These are phyloP conservation scores for Geotrichum candidum DNA, from an alignment of 1,139 yeast species.

Conservation along the genomic window DNA sequence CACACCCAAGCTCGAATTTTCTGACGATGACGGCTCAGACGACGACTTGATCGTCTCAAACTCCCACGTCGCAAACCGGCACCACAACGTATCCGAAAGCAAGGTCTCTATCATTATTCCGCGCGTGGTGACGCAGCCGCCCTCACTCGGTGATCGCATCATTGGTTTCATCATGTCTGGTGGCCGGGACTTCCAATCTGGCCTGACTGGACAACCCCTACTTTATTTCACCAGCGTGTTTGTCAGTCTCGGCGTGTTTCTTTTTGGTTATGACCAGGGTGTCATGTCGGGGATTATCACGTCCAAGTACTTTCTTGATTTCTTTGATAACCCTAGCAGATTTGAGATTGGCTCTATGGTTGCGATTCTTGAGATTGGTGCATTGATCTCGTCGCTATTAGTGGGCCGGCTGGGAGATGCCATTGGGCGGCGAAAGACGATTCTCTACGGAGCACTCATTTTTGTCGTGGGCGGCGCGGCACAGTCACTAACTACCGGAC, in stretches of 20 bases:
- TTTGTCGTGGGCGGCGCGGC: slow-evolving; percentile 77
- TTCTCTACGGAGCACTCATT: slow-evolving; percentile 72
- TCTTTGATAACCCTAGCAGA: slow-evolving; percentile 66
- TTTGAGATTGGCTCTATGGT: slow-evolving; percentile 72
- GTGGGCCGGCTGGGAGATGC: slow-evolving; percentile 76
- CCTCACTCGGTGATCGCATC: slow-evolving; percentile 25
- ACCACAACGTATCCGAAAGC: neutral
- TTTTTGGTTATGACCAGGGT: slow-evolving; percentile 90
- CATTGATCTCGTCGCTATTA: slow-evolving; percentile 65
- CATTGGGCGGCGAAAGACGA: slow-evolving; percentile 75
- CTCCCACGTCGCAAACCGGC: neutral
- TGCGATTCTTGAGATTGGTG: slow-evolving; percentile 81
- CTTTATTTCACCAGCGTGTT: slow-evolving; percentile 72
- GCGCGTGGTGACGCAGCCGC: slow-evolving; percentile 21
- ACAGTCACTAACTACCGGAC: slow-evolving; percentile 54
- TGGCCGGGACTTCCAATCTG: slow-evolving; percentile 31
- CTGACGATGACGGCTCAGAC: slow-evolving; percentile 2
- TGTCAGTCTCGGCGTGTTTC: slow-evolving; percentile 75
- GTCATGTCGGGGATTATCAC: slow-evolving; percentile 76
- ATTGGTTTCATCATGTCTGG: slow-evolving; percentile 28
- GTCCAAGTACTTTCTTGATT: slow-evolving; percentile 64
- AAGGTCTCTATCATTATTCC: slow-evolving; percentile 17
- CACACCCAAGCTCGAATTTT: neutral
- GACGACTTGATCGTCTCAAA: slow-evolving; percentile 15
- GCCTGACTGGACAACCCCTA: slow-evolving; percentile 35